Evolutionary conservation across 805 yeast species (phyloP).

Genomic region (Metschnikowia reukaufii): DNA sequence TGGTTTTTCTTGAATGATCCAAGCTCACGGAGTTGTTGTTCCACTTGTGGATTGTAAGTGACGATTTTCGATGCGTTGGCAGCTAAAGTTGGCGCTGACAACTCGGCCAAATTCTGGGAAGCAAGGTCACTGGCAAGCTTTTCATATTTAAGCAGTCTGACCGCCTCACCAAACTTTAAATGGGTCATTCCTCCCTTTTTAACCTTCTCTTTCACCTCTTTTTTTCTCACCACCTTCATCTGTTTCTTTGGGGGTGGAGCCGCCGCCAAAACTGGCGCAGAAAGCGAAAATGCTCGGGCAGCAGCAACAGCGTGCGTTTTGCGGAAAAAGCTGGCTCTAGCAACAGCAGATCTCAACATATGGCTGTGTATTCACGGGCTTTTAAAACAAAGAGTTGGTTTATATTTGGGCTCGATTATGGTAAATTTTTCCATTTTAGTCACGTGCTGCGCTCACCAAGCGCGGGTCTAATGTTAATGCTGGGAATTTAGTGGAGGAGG

Average conservation of each 20-base stretch:
- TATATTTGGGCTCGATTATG: background rate
- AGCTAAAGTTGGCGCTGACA: constrained; percentile 17
- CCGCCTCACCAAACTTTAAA: constrained; percentile 38
- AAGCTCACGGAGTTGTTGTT: constrained; percentile 46
- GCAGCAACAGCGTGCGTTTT: constrained; percentile 2
- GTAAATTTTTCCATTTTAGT: constrained; percentile 4
- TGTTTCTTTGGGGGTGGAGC: constrained; percentile 25
- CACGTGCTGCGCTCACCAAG: constrained; percentile 1
- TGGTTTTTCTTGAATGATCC: constrained; percentile 72
- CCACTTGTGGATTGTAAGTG: constrained; percentile 41
- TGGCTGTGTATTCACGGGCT: background rate
- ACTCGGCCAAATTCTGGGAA: constrained; percentile 11
- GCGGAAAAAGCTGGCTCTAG: constrained; percentile 9
- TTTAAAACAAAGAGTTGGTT: background rate
- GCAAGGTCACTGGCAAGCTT: constrained; percentile 27
- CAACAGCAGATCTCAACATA: constrained; percentile 18
- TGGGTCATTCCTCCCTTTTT: constrained; percentile 46
- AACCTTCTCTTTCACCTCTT: constrained; percentile 22
- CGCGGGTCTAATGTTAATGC: too few species aligned
- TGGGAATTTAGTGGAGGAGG: too few species aligned
- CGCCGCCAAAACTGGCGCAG: constrained; percentile 15
- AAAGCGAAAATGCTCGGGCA: constrained; percentile 12
- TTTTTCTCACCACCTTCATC: constrained; percentile 25
- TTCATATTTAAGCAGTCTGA: constrained; percentile 34
- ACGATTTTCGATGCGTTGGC: constrained; percentile 20